These are phyloP conservation scores for Chytriomyces sp. DNA, from an alignment of 192 early-diverging fungal genomes.

Conservation along the genomic window DNA sequence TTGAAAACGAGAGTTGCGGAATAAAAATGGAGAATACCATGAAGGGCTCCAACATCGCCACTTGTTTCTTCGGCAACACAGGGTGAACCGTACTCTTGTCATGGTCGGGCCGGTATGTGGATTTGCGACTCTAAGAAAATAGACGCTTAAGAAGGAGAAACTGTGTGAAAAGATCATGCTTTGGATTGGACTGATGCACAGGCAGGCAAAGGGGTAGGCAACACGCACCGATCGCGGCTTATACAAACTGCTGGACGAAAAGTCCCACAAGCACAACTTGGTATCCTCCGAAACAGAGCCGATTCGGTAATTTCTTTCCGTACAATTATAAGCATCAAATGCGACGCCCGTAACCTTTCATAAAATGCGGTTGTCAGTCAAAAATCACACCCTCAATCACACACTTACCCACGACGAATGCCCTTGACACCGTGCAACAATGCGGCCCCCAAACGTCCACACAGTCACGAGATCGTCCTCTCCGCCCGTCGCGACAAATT, in stretches of 20 bases:
- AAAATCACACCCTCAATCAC: background rate
- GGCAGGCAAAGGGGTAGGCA: constrained; percentile 9
- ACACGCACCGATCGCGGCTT: constrained; percentile 21
- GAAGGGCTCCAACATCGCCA: constrained; percentile 73
- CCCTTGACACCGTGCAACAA: constrained; percentile 87
- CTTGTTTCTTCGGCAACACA: constrained; percentile 48
- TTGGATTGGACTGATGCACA: no score
- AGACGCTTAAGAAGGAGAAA: no score
- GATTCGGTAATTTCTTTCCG: constrained; percentile 80
- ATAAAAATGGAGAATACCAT: constrained; percentile 40
- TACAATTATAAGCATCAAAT: constrained; percentile 83
- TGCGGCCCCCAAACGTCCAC: constrained; percentile 78
- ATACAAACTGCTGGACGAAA: constrained; percentile 57
- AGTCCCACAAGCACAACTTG: constrained; percentile 90
- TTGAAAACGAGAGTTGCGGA: background rate
- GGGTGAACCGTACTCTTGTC: constrained; percentile 44
- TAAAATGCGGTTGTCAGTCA: background rate
- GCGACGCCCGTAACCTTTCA: constrained; percentile 61
- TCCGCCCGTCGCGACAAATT: constrained; percentile 71
- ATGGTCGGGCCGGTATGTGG: background rate
- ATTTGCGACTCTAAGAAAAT: background rate
- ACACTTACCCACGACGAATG: constrained; percentile 82
- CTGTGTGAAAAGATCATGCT: no score
- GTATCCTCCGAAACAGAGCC: constrained; percentile 85
- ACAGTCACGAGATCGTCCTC: constrained; percentile 92